Evolutionary conservation across 208 protist genomes (phyloP).

Genomic region (Acanthamoeba sp.): DNA sequence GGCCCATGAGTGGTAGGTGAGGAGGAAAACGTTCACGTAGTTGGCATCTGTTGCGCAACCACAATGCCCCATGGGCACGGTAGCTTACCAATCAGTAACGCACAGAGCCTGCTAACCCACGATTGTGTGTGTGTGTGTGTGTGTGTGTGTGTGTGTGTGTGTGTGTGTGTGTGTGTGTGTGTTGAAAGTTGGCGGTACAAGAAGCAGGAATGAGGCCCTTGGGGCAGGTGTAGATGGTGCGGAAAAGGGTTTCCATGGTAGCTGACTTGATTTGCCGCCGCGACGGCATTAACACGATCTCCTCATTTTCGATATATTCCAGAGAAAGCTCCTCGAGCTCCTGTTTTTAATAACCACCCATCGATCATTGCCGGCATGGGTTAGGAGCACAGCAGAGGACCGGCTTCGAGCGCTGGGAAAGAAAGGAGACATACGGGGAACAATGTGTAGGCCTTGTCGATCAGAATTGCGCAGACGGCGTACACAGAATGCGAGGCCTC

Average conservation of each 20-base stretch:
- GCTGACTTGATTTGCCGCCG: slow-evolving; percentile 68
- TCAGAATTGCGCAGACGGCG: slow-evolving; percentile 10
- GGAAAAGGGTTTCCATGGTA: slow-evolving; percentile 63
- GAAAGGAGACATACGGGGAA: slow-evolving; percentile 38
- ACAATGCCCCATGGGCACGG: not conserved
- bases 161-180: too few species aligned
- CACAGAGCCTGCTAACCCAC: too few species aligned
- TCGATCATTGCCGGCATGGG: too few species aligned
- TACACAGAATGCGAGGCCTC: slow-evolving; percentile 48
- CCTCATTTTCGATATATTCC: slow-evolving; percentile 45
- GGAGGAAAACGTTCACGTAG: slow-evolving; percentile 41
- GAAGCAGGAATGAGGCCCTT: slow-evolving; percentile 43
- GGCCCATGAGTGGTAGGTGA: slow-evolving; percentile 67
- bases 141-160: too few species aligned
- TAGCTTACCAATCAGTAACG: too few species aligned
- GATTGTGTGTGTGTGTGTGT: too few species aligned
- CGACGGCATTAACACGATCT: slow-evolving; percentile 69
- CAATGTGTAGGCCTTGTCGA: slow-evolving; percentile 38
- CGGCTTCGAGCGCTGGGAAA: not conserved
- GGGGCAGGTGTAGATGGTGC: slow-evolving; percentile 51
- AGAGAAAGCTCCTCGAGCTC: slow-evolving; percentile 62
- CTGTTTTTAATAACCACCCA: too few species aligned
- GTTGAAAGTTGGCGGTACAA: too few species aligned
- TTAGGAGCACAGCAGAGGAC: not conserved
- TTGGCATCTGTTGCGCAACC: slow-evolving; percentile 3